Evolutionary conservation across 768 basidiomycete species (phyloP), one percentile per base, ranked within the genome.

Genomic region (Russula brevipes): DNA sequence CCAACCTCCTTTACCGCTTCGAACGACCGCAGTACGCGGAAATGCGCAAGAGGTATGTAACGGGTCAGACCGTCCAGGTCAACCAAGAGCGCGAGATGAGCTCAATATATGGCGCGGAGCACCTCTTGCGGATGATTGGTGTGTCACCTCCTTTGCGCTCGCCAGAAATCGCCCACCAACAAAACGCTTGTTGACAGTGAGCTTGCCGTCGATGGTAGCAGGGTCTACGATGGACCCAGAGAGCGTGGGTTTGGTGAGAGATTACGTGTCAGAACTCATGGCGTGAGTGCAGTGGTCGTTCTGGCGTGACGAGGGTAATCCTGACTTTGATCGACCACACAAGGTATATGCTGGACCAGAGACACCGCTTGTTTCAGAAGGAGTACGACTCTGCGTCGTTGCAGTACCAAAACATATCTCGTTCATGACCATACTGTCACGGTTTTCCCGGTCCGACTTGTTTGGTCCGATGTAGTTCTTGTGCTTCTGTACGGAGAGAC

Each of bases 11-110:
- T 4, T 99, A 98, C 71, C 87, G 94, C 19, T 94, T 96, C 68
- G 96, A 99, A 73, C 84, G 96, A n/a, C 85, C 85, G 6, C 95
- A 98, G 73, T 98, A 96, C 66, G 86, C 88, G 5, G 85, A 88
- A 53, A 81, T 91, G 30, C 82, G 89, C 49, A 85, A 87, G 69
- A 74, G 76, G 65, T 91, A 86, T 67, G 83, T 86, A 65, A 91
- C 90, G 7, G 89, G 88, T 1, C 85, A 80, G 53, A 81, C 85
- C 54, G 88, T 91, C 33, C 75, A 81, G 54, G 78, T 87, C 11
- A 82, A 79, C 5, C 78, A 85, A 65, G 91, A 92, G 71, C 88
- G 85, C 73, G 87, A 91, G 69, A 91, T 97, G 88, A 93, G 91
- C 71, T 77, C 83, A 56, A 80, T 98, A 7, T 98, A 98, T 70